These are phyloP conservation scores for Populus hybrid DNA, from an alignment of 441 rosid genomes.

Conservation along the genomic window DNA sequence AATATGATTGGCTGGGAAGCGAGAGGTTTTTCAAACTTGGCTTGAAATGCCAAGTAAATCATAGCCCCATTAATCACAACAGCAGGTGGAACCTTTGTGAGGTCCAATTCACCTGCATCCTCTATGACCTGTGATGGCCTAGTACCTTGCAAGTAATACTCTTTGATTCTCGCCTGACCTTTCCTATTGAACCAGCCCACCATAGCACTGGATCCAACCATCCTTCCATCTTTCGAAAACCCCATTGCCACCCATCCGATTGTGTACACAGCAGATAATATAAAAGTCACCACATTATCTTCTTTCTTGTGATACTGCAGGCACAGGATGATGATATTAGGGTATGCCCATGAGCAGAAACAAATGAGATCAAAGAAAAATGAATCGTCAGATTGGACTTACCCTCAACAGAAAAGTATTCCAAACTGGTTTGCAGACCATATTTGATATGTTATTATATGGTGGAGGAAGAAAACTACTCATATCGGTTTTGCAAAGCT, in stretches of 20 bases:
- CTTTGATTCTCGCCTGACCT: conserved; percentile 76
- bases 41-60: conserved; percentile 79
- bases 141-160: conserved; percentile 69
- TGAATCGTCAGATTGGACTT: conserved; percentile 17
- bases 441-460: conserved; percentile 58
- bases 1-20: conserved; percentile 59
- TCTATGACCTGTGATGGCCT: conserved; percentile 58
- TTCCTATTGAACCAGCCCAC: conserved; percentile 81
- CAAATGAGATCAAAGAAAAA: background rate
- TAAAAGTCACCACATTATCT: conserved; percentile 64
- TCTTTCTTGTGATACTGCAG: conserved; percentile 65
- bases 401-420: conserved; percentile 77
- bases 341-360: background rate
- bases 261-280: conserved; percentile 72
- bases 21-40: conserved; percentile 47
- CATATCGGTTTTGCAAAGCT: conserved; percentile 57
- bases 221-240: conserved; percentile 80
- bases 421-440: conserved; percentile 75
- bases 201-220: conserved; percentile 93
- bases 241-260: conserved; percentile 96
- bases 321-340: background rate
- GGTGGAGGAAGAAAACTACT: conserved; percentile 76
- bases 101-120: conserved; percentile 74
- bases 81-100: no score
- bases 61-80: conserved; percentile 66